Conservation (phyloP, 306 rosid species). For the Cucumis melo region DNA sequence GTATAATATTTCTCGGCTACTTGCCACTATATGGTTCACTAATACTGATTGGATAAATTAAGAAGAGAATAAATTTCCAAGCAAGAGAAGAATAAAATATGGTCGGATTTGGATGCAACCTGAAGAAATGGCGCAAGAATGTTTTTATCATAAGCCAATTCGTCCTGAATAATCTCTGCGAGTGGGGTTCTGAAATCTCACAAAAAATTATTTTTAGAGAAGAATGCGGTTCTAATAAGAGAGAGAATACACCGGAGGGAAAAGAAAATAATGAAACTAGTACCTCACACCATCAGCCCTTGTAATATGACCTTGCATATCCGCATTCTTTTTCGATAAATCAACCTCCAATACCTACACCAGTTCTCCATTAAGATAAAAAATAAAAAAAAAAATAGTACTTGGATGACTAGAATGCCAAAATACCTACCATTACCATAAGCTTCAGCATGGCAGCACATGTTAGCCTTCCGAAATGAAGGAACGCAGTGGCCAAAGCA, state of each 20-base stretch:
- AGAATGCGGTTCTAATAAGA: neutral
- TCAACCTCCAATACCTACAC: constrained; percentile 73
- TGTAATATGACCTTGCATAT: constrained; percentile 41
- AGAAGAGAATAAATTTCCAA: neutral
- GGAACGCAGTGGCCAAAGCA: constrained; percentile 38
- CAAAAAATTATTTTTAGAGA: neutral
- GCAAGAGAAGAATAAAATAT: neutral
- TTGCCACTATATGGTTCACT: neutral
- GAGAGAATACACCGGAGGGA: neutral
- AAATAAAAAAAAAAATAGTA: neutral
- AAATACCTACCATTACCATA: constrained; percentile 42
- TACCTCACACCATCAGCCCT: constrained; percentile 80
- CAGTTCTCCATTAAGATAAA: constrained; percentile 19
- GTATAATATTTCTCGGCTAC: neutral
- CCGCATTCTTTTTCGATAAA: constrained; percentile 55
- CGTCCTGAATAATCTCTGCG: constrained; percentile 67
- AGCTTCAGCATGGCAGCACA: constrained; percentile 44
- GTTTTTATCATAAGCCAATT: constrained; percentile 53
- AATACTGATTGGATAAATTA: neutral
- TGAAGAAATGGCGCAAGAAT: constrained; percentile 48
- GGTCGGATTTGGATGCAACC: constrained; percentile 27
- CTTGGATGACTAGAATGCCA: neutral
- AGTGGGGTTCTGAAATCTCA: constrained; percentile 46
- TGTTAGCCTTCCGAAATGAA: constrained; percentile 43
- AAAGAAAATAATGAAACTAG: constrained; percentile 7